Conservation (phyloP, 306 rosid genomes). For the Cucurbita pepo region DNA sequence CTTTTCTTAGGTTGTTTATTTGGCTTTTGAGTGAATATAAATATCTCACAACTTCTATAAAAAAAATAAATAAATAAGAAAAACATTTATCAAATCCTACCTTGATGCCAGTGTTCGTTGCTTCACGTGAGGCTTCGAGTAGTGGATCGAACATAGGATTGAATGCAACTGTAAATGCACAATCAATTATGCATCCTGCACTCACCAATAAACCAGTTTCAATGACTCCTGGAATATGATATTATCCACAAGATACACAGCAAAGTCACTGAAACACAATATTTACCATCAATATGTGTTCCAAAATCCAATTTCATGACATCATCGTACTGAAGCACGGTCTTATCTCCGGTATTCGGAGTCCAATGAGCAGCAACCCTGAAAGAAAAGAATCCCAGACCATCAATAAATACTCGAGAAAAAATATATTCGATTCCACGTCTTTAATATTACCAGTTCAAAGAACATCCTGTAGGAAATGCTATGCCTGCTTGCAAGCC, state of each 20-base stretch:
- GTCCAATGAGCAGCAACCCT: conserved; percentile 99
- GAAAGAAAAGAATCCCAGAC: conserved; percentile 4
- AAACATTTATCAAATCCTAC: conserved; percentile 10
- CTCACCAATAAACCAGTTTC: conserved; percentile 9
- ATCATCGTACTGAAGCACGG: conserved; percentile 86
- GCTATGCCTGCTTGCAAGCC: conserved; percentile 98
- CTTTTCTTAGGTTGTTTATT: no score
- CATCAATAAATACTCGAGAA: conserved; percentile 2
- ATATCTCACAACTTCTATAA: no score
- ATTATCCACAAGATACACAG: not conserved
- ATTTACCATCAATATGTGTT: conserved; percentile 82
- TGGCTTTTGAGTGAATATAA: no score
- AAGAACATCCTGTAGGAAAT: conserved; percentile 95
- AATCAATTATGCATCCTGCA: conserved; percentile 76
- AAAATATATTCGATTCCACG: not conserved
- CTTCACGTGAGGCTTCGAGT: conserved; percentile 96
- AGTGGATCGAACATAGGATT: conserved; percentile 83
- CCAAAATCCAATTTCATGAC: conserved; percentile 98
- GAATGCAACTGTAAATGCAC: conserved; percentile 95
- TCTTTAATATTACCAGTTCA: conserved; percentile 51
- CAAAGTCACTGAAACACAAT: not conserved
- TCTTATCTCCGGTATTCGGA: conserved; percentile 85
- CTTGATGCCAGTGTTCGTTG: conserved; percentile 89
- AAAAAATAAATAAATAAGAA: no score
- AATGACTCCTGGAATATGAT: not conserved